These are phyloP conservation scores for Favolaschia claudopus DNA, from an alignment of 768 basidiomycete genomes.

Conservation along the genomic window DNA sequence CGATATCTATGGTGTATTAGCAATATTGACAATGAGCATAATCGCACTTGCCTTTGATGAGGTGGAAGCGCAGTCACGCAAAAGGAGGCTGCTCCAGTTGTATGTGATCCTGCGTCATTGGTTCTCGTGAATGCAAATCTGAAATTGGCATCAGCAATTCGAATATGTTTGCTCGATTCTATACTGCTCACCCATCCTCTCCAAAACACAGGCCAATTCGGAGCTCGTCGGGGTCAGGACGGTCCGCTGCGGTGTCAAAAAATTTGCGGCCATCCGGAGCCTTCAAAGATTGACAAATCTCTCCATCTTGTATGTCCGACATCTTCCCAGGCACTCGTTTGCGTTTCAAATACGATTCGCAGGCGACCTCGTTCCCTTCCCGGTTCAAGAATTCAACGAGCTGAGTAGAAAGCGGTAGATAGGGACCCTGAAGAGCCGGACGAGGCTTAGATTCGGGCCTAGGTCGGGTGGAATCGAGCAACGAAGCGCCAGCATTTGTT, in stretches of 20 bases:
- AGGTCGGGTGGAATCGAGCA: no score
- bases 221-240: neutral
- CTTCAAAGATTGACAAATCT: neutral
- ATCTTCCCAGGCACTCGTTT: neutral
- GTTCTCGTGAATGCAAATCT: neutral
- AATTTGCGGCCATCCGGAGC: neutral
- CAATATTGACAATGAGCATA: neutral
- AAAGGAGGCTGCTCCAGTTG: neutral
- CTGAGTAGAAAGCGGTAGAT: neutral
- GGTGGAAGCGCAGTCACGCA: neutral
- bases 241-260: neutral
- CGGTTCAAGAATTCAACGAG: neutral
- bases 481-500: neutral
- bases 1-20: neutral
- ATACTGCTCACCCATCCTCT: neutral
- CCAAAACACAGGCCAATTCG: slow-evolving; percentile 2
- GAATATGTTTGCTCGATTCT: neutral
- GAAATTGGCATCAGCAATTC: neutral
- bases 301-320: neutral
- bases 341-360: neutral
- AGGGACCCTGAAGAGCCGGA: neutral
- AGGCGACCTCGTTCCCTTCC: neutral
- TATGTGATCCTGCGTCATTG: neutral
- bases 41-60: neutral
- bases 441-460: neutral